Conservation (phyloP, 106 monocot species). For the Ottelia alismoides region DNA sequence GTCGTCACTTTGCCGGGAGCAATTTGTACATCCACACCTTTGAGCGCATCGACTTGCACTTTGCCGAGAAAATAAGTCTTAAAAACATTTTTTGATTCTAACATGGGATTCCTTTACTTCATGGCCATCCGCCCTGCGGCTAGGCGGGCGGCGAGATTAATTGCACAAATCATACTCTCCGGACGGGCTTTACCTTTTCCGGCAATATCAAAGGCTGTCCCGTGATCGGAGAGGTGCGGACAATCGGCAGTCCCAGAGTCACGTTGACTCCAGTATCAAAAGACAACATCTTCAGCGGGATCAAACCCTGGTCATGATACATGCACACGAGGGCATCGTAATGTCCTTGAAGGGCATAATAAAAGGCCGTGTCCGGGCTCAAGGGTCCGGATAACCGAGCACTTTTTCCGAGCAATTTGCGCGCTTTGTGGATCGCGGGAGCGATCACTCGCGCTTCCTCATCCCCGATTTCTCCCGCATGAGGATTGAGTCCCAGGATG, state of each 20-base stretch:
- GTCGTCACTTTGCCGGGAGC: too few species aligned
- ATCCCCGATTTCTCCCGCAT: not conserved
- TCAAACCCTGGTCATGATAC: not conserved
- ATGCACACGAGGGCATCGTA: not conserved
- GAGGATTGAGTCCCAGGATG: not conserved
- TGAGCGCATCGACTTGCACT: too few species aligned
- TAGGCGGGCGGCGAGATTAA: not conserved
- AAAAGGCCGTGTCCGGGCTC: not conserved
- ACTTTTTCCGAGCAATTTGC: not conserved
- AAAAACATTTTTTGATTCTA: too few species aligned
- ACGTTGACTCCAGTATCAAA: not conserved
- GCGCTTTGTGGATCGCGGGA: not conserved
- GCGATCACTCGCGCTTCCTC: not conserved
- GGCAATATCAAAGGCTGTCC: not conserved
- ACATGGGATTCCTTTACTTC: too few species aligned
- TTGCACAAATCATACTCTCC: not conserved
- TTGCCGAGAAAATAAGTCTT: too few species aligned
- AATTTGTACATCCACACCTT: too few species aligned
- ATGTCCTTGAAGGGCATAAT: not conserved
- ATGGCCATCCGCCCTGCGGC: too few species aligned
- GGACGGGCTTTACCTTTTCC: not conserved
- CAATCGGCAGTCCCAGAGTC: not conserved
- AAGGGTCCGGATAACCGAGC: not conserved
- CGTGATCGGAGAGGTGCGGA: not conserved
- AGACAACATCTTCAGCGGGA: not conserved